A percentile compares a stretch with the other conserved stretches of the same genome.
Evolutionary conservation across 768 basidiomycete species (phyloP).

Genomic region (Boletus rubroflammeus): DNA sequence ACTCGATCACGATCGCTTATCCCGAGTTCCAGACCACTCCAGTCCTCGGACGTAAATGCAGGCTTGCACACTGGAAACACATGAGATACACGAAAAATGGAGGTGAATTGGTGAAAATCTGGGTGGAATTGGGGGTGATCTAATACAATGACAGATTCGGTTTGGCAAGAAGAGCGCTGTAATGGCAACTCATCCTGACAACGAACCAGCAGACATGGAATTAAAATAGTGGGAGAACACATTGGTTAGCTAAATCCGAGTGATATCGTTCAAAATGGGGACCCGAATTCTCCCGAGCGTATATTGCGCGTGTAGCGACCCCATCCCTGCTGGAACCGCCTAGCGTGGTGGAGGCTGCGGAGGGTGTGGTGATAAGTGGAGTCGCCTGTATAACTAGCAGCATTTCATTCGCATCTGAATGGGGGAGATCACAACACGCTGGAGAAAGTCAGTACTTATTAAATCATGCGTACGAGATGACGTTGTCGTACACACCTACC

Average conservation of each 20-base stretch:
- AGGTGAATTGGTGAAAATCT: background rate
- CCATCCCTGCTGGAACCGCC: background rate
- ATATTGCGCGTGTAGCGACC: background rate
- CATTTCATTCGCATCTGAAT: conserved; percentile 9
- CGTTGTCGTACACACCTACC: conserved; percentile 12
- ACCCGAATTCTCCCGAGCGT: background rate
- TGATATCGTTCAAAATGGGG: conserved; percentile 9
- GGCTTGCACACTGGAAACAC: conserved; percentile 3
- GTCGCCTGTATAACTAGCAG: background rate
- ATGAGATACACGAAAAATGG: background rate
- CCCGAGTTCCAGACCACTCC: background rate
- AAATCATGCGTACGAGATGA: conserved; percentile 1
- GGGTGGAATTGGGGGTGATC: background rate
- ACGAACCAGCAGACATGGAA: background rate
- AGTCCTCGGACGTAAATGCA: background rate
- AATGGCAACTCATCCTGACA: background rate
- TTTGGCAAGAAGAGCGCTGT: background rate
- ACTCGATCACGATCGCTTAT: background rate
- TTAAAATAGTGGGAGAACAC: background rate
- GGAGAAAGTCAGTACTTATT: background rate
- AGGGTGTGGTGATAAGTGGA: background rate
- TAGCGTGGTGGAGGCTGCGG: background rate
- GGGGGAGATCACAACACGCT: conserved; percentile 5
- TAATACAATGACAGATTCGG: background rate
- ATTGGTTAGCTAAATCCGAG: conserved; percentile 3